phyloP scores from a whole-genome alignment of 192 early-diverging fungal genomes.

The Jimgerdemannia flammicorona region DNA sequence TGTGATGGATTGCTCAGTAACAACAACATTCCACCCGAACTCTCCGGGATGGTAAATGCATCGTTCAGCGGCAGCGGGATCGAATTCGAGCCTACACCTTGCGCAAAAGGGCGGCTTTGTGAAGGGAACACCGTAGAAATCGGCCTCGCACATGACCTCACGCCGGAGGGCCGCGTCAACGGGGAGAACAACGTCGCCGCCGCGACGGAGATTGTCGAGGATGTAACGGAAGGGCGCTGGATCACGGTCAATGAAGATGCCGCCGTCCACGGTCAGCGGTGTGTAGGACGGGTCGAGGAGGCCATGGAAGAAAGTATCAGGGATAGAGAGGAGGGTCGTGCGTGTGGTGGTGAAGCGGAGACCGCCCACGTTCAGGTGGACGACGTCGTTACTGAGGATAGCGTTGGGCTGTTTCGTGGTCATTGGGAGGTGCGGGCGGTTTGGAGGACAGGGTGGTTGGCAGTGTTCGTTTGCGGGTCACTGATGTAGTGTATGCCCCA shows the following conservation, averaged over 20 bases:
- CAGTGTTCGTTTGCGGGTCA: no score
- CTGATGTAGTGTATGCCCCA: no score
- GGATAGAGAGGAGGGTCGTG: background rate
- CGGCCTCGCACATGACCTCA: background rate
- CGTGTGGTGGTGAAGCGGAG: background rate
- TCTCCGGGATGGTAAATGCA: background rate
- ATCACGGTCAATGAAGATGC: background rate
- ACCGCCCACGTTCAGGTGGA: background rate
- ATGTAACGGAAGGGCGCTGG: background rate
- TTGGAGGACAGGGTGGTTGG: no score
- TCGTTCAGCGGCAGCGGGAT: background rate
- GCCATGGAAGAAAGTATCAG: background rate
- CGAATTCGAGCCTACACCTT: background rate
- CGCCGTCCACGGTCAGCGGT: background rate
- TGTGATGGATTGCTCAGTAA: no score
- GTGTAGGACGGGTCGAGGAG: background rate
- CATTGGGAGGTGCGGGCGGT: no score
- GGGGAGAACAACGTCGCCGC: background rate
- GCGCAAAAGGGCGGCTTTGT: background rate
- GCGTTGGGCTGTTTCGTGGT: no score
- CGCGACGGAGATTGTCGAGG: background rate
- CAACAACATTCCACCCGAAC: background rate
- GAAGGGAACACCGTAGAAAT: background rate
- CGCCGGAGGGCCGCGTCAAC: background rate
- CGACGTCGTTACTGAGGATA: background rate